Evolutionary conservation across 2,329 filamentous ascomycete species (phyloP).

Genomic region (Fusarium praegraminearum): DNA sequence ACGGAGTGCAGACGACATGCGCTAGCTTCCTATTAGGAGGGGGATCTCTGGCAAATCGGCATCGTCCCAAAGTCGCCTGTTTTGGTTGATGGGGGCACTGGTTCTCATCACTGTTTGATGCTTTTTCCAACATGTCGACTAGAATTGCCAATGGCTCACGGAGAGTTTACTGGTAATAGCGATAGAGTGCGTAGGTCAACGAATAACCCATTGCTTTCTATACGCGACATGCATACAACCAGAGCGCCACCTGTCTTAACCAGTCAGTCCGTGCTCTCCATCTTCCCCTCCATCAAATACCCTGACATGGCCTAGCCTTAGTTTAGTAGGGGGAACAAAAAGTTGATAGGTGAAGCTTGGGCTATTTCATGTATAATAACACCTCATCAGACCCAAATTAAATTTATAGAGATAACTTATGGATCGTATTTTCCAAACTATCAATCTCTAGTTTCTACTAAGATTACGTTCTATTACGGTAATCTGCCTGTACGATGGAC

Average conservation of each 20-base stretch:
- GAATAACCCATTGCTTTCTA: neutral
- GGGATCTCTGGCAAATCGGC: constrained; percentile 30
- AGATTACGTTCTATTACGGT: neutral
- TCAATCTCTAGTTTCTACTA: neutral
- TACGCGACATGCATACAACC: neutral
- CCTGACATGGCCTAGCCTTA: neutral
- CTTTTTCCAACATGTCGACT: neutral
- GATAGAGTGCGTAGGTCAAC: neutral
- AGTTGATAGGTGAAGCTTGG: constrained; percentile 1
- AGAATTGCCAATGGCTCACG: neutral
- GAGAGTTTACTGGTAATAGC: neutral
- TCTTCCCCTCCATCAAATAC: constrained; percentile 1
- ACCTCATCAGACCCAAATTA: neutral
- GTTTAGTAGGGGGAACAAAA: constrained; percentile 1
- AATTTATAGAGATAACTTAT: neutral
- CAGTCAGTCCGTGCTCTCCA: neutral
- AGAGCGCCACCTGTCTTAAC: neutral
- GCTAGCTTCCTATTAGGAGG: constrained; percentile 28
- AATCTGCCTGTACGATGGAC: neutral
- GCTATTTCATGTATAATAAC: neutral
- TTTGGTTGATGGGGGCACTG: constrained; percentile 4
- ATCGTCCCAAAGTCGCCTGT: constrained; percentile 21
- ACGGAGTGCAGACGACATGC: constrained; percentile 13
- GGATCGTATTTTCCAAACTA: neutral
- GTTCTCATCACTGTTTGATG: constrained; percentile 6